A percentile compares a stretch with the other conserved stretches of the same genome.
phyloP scores from a whole-genome alignment of 2,329 filamentous ascomycete species.

The Chrysosporium keratinophilum region DNA sequence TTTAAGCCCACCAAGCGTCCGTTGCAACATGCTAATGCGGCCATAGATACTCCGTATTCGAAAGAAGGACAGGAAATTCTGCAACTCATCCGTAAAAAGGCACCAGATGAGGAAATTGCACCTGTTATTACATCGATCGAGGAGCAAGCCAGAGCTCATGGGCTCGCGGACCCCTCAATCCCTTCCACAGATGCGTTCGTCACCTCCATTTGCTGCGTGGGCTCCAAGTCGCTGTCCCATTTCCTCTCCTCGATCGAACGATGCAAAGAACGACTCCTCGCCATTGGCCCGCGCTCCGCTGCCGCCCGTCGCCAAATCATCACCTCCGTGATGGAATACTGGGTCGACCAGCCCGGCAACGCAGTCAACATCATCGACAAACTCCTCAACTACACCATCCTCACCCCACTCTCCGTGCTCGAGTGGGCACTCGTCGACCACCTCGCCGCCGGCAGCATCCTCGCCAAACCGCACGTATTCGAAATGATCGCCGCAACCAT shows the following conservation, averaged over 20 bases:
- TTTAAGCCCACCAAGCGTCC: background rate
- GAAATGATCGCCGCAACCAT: conserved; percentile 86
- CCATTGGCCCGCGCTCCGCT: conserved; percentile 64
- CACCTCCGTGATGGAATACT: conserved; percentile 80
- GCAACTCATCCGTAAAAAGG: conserved; percentile 70
- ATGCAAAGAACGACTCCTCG: conserved; percentile 76
- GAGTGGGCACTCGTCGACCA: conserved; percentile 75
- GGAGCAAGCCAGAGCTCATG: conserved; percentile 58
- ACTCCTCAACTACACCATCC: conserved; percentile 90
- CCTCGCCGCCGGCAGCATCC: conserved; percentile 52
- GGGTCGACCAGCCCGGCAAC: conserved; percentile 82
- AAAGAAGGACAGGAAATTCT: conserved; percentile 75
- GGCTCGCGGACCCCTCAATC: conserved; percentile 63
- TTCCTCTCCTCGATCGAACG: conserved; percentile 92
- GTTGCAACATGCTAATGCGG: conserved; percentile 14
- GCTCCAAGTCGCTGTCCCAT: conserved; percentile 91
- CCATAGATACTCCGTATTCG: conserved; percentile 64
- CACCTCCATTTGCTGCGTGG: conserved; percentile 84
- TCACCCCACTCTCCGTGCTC: conserved; percentile 73
- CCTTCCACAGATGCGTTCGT: conserved; percentile 89
- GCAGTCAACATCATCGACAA: conserved; percentile 92
- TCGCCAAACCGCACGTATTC: conserved; percentile 68
- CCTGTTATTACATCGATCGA: conserved; percentile 71
- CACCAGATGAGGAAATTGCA: conserved; percentile 75
- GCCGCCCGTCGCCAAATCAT: conserved; percentile 79